phyloP scores from a whole-genome alignment of 148 eudicot species.

The Fagopyrum tataricum region DNA sequence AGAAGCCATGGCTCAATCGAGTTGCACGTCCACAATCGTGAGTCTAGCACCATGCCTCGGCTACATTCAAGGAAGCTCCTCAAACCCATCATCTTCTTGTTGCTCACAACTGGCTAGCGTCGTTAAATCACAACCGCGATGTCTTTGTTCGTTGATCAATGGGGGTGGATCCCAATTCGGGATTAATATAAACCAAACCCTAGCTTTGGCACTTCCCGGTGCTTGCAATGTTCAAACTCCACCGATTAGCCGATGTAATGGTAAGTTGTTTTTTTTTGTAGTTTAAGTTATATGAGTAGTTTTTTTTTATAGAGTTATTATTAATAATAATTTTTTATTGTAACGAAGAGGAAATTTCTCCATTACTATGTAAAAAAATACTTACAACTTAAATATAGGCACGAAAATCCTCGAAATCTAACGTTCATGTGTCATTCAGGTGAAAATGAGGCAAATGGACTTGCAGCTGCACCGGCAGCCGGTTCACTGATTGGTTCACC shows the following conservation, averaged over 20 bases:
- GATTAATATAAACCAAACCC: slow-evolving; percentile 22
- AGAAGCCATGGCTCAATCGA: slow-evolving; percentile 25
- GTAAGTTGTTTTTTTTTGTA: slow-evolving; percentile 11
- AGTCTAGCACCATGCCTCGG: slow-evolving; percentile 28
- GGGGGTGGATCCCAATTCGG: slow-evolving; percentile 22
- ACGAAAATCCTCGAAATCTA: no score
- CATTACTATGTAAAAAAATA: no score
- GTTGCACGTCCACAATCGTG: slow-evolving; percentile 20
- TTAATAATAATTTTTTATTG: no score
- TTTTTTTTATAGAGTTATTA: no score
- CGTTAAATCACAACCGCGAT: slow-evolving; percentile 24
- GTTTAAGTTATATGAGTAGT: no score
- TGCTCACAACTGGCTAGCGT: slow-evolving; percentile 24
- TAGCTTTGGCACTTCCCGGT: slow-evolving; percentile 27
- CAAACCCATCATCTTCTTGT: slow-evolving; percentile 20
- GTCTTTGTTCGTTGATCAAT: slow-evolving; percentile 28
- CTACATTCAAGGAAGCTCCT: slow-evolving; percentile 22
- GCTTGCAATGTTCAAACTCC: slow-evolving; percentile 36
- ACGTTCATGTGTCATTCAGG: neutral
- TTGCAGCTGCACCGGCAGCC: slow-evolving; percentile 17
- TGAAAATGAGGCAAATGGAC: neutral
- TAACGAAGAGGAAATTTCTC: no score
- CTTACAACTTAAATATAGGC: no score
- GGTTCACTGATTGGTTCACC: slow-evolving; percentile 14
- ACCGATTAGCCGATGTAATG: slow-evolving; percentile 26